Percentiles rank a stretch among this genome's conserved stretches.
Evolutionary conservation across 306 rosid species (phyloP).

Genomic region (Fagus crenata): DNA sequence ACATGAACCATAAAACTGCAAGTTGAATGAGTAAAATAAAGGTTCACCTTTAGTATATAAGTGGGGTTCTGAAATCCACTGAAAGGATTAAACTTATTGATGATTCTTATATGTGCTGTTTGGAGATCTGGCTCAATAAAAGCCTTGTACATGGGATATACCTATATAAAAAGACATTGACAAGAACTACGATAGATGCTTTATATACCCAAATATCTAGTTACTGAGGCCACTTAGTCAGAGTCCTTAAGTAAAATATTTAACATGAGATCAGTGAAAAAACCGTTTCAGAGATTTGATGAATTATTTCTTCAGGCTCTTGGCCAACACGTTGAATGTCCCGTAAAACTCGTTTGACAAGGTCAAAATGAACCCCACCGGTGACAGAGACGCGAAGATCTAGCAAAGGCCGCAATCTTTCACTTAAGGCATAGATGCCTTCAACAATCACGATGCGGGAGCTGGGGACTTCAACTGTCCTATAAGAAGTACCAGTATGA

Average conservation of each 20-base stretch:
- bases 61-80: constrained; percentile 93
- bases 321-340: constrained; percentile 98
- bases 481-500: constrained; percentile 41
- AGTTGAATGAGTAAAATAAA: neutral
- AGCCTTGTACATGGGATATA: constrained; percentile 98
- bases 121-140: constrained; percentile 98
- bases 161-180: constrained; percentile 47
- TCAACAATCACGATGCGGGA: constrained; percentile 83
- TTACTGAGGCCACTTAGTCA: constrained; percentile 7
- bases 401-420: constrained; percentile 77
- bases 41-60: constrained; percentile 78
- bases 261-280: constrained; percentile 43
- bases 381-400: constrained; percentile 98
- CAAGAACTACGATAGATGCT: constrained; percentile 29
- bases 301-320: constrained; percentile 97
- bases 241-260: constrained; percentile 28
- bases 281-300: constrained; percentile 98
- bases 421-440: constrained; percentile 95
- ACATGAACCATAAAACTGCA: constrained; percentile 6
- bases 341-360: constrained; percentile 94
- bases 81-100: constrained; percentile 92
- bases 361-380: constrained; percentile 98
- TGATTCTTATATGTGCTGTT: constrained; percentile 92
- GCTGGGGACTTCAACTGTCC: constrained; percentile 85
- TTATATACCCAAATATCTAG: constrained; percentile 8